Evolutionary conservation across 2,329 filamentous ascomycete species (phyloP).

Genomic region (Cladosporium phlei): DNA sequence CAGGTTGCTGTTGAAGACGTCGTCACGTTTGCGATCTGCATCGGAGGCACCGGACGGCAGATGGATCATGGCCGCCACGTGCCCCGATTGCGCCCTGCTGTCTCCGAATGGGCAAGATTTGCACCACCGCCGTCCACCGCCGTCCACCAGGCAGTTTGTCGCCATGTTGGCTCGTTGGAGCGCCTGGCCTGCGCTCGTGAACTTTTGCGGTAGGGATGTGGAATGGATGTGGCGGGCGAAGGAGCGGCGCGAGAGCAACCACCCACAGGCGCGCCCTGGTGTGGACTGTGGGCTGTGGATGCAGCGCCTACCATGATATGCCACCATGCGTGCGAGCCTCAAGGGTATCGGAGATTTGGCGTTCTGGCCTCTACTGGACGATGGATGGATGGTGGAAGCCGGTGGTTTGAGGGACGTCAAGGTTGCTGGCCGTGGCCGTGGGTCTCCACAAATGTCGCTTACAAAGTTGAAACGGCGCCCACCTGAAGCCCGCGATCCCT

Average conservation of each 20-base stretch:
- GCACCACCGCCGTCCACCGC: too few relatives aligned
- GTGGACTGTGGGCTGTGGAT: too few relatives aligned
- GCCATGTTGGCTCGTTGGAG: slow-evolving; percentile 6
- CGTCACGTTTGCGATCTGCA: slow-evolving; percentile 11
- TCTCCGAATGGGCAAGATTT: slow-evolving; percentile 5
- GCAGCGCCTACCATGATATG: background rate
- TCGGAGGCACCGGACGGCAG: background rate
- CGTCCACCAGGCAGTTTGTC: slow-evolving; percentile 10
- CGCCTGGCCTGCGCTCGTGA: slow-evolving; percentile 3
- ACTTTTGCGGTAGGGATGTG: slow-evolving; percentile 8
- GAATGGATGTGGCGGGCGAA: slow-evolving; percentile 1
- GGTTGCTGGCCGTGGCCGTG: slow-evolving; percentile 8
- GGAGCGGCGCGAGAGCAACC: background rate
- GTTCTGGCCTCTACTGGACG: background rate
- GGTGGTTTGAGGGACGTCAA: slow-evolving; percentile 4
- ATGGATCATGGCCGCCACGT: slow-evolving; percentile 8
- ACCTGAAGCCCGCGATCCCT: slow-evolving; percentile 4
- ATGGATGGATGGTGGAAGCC: slow-evolving; percentile 10
- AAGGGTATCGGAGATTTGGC: slow-evolving; percentile 8
- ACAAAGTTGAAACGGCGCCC: slow-evolving; percentile 8
- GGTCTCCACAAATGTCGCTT: too few relatives aligned
- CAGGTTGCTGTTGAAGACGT: background rate
- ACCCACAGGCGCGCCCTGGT: too few relatives aligned
- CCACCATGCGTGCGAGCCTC: background rate
- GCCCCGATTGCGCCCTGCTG: slow-evolving; percentile 1